Percentiles rank a stretch among this genome's conserved stretches.
These are phyloP conservation scores for Penicillium ochrochloron DNA, from an alignment of 495 filamentous ascomycete genomes.

Conservation along the genomic window DNA sequence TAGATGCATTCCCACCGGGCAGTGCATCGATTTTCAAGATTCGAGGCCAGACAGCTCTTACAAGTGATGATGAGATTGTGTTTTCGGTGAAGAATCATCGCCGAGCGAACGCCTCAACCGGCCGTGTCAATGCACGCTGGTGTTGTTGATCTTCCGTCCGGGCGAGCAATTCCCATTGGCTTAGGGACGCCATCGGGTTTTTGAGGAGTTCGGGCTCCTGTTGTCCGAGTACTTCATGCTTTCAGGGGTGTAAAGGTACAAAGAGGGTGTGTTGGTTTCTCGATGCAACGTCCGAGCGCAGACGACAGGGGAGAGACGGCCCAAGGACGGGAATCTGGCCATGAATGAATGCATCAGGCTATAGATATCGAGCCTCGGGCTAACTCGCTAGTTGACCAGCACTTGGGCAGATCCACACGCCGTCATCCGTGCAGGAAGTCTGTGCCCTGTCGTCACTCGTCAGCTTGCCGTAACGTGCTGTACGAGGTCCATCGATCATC, in stretches of 20 bases:
- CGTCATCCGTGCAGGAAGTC: constrained; percentile 4
- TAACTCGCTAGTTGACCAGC: background rate
- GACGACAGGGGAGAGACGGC: background rate
- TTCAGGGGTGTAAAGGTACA: background rate
- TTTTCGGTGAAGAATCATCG: background rate
- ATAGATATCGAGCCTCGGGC: constrained; percentile 2
- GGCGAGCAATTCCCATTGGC: background rate
- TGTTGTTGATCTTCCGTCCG: constrained; percentile 3
- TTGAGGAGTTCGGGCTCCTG: background rate
- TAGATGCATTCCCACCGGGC: background rate
- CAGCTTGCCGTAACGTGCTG: background rate
- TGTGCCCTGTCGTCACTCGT: constrained; percentile 1
- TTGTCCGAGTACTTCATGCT: background rate
- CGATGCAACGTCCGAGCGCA: constrained; percentile 3
- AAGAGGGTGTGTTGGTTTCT: background rate
- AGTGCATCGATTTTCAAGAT: background rate
- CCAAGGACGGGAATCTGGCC: background rate
- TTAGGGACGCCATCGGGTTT: background rate
- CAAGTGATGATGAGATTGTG: background rate
- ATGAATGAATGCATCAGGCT: constrained; percentile 4
- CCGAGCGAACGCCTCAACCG: background rate
- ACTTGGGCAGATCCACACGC: background rate
- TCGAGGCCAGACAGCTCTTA: background rate
- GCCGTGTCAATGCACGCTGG: background rate
- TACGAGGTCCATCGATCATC: background rate